phyloP scores from a whole-genome alignment of 2,329 filamentous ascomycete species.

The Aureobasidium sp. region DNA sequence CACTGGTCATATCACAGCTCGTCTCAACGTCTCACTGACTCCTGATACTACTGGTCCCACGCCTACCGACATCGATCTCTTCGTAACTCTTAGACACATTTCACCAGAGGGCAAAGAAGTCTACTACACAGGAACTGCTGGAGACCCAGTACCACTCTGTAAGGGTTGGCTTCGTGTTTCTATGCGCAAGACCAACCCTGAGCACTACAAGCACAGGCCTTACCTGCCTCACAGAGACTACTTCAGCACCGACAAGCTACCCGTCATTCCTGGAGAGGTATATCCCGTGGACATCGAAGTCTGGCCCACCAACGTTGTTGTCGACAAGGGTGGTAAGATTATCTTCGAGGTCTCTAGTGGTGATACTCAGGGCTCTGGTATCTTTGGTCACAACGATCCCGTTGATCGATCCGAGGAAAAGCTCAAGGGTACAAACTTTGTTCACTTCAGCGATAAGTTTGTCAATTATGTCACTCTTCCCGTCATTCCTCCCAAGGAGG shows the following conservation, averaged over 20 bases:
- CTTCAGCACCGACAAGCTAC: constrained; percentile 45
- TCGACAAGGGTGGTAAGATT: constrained; percentile 43
- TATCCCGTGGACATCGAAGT: constrained; percentile 55
- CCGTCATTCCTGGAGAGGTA: constrained; percentile 46
- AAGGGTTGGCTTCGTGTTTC: constrained; percentile 57
- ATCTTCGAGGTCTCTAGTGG: constrained; percentile 48
- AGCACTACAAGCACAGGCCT: constrained; percentile 42
- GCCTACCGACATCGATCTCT: constrained; percentile 53
- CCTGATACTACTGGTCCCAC: constrained; percentile 29
- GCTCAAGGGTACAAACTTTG: constrained; percentile 42
- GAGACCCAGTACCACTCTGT: constrained; percentile 52
- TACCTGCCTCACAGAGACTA: constrained; percentile 54
- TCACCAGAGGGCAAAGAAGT: constrained; percentile 47
- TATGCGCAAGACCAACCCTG: constrained; percentile 44
- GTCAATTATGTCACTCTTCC: constrained; percentile 47
- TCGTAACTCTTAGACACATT: constrained; percentile 53
- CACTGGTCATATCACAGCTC: constrained; percentile 56
- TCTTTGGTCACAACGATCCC: constrained; percentile 46
- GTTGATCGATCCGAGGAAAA: constrained; percentile 37
- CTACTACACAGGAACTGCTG: constrained; percentile 56
- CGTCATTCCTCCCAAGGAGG: constrained; percentile 37
- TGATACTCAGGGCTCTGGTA: constrained; percentile 52
- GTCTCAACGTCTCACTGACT: constrained; percentile 51
- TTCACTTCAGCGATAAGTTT: constrained; percentile 42
- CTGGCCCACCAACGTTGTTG: constrained; percentile 55